Evolutionary conservation across 129 eudicot species (phyloP), one percentile per base, ranked within the genome.

Genomic region (Erigeron canadensis): DNA sequence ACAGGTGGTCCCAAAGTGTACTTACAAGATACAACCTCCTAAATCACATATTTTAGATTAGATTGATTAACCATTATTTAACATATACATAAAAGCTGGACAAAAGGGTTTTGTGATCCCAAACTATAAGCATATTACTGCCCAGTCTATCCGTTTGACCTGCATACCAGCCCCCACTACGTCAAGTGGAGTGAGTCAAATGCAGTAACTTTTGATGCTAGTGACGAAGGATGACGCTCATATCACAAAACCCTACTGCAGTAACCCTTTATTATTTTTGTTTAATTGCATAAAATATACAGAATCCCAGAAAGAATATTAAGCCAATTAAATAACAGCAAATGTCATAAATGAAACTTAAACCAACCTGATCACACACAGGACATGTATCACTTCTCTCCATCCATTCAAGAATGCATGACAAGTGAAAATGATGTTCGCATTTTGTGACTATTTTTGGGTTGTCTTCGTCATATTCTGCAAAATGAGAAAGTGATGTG

Each of bases 381-480:
- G 98, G 90, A 66, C 98, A 93, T 21, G 86, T 86, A 65, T 93
- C 95, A 70, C 98, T 93, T 82, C 98, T 87, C 75, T 93, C 98
- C 98, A 93, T 78, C 98, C 98, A 93, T 76, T 89, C 98, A 45
- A 89, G 84, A 77, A 93, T 93, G 82, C 98, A 93, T 12, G 96
- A 80, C 38, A 93, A 86, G 77, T 93, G 98, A 77, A 93, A 93
- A 82, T 93, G 90, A 73, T 93, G 98, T 78, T 89, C 96, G 2
- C 98, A 93, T 78, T 87, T 93, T 6, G 96, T 93, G 69, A 84
- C 72, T 59, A 93, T 78, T 78, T 93, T 93, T 51, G 98, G 98
- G 82, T 93, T 93, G 2, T 89, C 98, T 53, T 51, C 86, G 68
- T 86, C 96, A 72, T 93, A 93, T 70, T 93, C 98, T 93, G 95